Base-by-base conservation (phyloP, 2,329 filamentous ascomycete genomes). In the Colletotrichum nymphaeae region DNA sequence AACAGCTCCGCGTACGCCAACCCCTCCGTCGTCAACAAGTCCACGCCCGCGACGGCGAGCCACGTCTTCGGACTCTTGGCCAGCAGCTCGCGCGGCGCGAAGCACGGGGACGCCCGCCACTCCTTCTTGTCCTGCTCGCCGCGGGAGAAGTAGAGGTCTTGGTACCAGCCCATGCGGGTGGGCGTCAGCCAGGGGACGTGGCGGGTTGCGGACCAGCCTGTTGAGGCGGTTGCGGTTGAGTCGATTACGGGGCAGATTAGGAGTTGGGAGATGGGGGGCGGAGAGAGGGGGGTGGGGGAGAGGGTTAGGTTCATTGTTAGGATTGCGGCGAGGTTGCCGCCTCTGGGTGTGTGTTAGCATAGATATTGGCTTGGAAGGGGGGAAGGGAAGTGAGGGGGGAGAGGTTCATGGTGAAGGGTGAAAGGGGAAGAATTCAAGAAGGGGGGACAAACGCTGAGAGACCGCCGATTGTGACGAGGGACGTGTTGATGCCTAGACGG, bases 101-200 rank as follows among this genome's bases (percentile, higher is more conserved):
- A 63, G 37, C 80, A 80, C 5, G 82, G 81, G 19, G 80, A 82
- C 4, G 80, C 79, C 19, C 82, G 77, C 77, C 81, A 83, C 46
- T 73, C 74, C 9, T 59, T 64, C 37, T 75, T 77, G 16, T 80
- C 74, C 1, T 74, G 73, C 8, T 75, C 74, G 12, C 76, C 65
- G n/a, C 74, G 74, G 1, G 78, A 60, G 24, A 83, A 76, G 56
- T 83, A 83, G 64, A 82, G 78, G 30, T 76, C 71, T n/a, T 82
- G 80, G 64, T 83, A 83, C 79, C 80, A 82, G n/a, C 76, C 74
- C 79, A 83, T 80, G 9, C 81, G 77, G 3, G 73, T 60, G 5
- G 80, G 77, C 1, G 80, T 83, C 28, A 81, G 78, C 79, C 79
- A 83, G 19, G 80, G 80, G 19, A 78, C 80, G 37, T 76, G 63